phyloP scores from a whole-genome alignment of 306 rosid genomes.

The Inga leiocalycina region DNA sequence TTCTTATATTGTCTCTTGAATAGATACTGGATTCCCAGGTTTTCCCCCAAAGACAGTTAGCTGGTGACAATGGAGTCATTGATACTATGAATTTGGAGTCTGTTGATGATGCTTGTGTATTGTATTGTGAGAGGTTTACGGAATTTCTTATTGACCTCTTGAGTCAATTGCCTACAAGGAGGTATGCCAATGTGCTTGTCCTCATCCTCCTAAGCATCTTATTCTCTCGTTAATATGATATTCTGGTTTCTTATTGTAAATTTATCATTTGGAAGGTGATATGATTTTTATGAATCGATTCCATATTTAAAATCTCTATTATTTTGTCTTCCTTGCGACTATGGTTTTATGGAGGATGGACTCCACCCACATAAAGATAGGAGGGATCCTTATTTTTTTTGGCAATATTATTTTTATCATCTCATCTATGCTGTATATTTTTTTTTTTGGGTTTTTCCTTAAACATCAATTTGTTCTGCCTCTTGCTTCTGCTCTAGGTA shows the following conservation, averaged over 20 bases:
- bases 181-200: constrained; percentile 53
- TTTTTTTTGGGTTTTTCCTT: neutral
- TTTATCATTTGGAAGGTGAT: constrained; percentile 18
- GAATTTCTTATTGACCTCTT: constrained; percentile 97
- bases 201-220: constrained; percentile 4
- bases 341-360: constrained; percentile 19
- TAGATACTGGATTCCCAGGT: constrained; percentile 83
- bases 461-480: neutral
- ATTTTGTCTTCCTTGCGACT: constrained; percentile 1
- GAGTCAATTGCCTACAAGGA: constrained; percentile 97
- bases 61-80: constrained; percentile 44
- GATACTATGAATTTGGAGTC: constrained; percentile 45
- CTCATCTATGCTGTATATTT: neutral
- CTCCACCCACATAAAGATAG: constrained; percentile 15
- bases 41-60: constrained; percentile 45
- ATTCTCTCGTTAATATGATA: constrained; percentile 11
- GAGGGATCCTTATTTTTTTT: neutral
- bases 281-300: constrained; percentile 15
- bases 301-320: constrained; percentile 10
- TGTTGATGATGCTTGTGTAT: constrained; percentile 81
- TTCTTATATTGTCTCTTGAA: constrained; percentile 27
- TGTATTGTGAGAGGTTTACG: constrained; percentile 97
- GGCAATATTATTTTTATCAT: neutral
- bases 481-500: constrained; percentile 53
- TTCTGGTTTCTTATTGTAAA: constrained; percentile 6